A percentile compares a stretch with the other conserved stretches of the same genome.
Conservation (phyloP, 768 basidiomycete species). For the Cystobasidium ongulense region DNA sequence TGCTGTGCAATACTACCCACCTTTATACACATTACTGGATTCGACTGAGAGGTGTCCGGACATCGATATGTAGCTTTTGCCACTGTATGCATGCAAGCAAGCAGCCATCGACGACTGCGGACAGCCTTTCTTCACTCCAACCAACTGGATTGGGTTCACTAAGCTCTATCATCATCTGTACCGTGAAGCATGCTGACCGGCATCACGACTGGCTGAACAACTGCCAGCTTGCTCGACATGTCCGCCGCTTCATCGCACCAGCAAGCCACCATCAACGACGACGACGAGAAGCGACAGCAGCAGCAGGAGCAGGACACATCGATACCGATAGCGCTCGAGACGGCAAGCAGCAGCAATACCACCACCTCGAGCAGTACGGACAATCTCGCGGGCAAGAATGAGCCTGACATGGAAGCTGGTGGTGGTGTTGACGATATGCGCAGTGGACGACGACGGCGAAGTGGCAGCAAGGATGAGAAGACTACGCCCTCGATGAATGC, state of each 20-base stretch:
- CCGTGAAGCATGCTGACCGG: no score
- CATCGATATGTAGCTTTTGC: no score
- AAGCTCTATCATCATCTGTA: background rate
- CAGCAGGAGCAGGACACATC: no score
- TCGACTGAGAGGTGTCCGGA: no score
- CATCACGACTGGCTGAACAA: no score
- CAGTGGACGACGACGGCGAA: background rate
- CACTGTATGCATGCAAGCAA: no score
- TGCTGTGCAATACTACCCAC: background rate
- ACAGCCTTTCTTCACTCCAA: no score
- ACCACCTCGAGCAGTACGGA: background rate
- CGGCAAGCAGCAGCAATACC: background rate
- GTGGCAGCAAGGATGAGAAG: background rate
- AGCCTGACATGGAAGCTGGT: background rate
- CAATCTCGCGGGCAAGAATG: background rate
- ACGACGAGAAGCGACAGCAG: background rate
- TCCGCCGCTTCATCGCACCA: background rate
- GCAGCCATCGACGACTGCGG: no score
- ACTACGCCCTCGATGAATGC: no score
- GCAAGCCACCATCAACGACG: background rate
- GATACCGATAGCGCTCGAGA: background rate
- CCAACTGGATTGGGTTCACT: no score
- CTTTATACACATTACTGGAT: background rate
- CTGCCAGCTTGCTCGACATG: background rate
- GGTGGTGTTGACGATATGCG: background rate